Evolutionary conservation across 768 basidiomycete species (phyloP), one percentile per base, ranked within the genome.

Genomic region (Daedalea quercina): DNA sequence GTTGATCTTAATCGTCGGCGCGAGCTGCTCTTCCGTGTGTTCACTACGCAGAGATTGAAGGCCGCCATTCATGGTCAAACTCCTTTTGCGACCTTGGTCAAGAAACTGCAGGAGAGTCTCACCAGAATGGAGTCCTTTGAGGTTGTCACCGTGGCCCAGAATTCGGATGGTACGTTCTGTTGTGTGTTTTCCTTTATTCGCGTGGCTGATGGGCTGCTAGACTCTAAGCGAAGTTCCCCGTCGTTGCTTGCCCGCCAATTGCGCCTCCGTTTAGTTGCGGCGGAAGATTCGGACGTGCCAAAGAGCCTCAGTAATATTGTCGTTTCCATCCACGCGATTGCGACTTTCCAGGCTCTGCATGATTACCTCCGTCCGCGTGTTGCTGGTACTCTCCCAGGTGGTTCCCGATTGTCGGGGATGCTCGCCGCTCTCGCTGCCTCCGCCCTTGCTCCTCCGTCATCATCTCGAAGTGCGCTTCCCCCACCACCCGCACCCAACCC

Each of bases 291-390:
- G 0, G 93, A 94, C 58, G 80, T 95, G 20, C 95, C 96, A 17
- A 83, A 86, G 51, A 86, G 80, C 63, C 72, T 90, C 31, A 87
- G 87, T 62, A 94, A 91, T 59, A 90, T 98, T 63, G 90, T 93
- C 35, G 90, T 98, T 20, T 97, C 94, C 7, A 98, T 98, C 55
- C 95, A 98, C 65, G 95, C 94, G 6, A 96, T 98, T 56, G 95
- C 96, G 1, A 97, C 94, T 1, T 93, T 98, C 79, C 93, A 96
- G 66, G 94, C 95, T 1, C 77, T 98, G 26, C 91, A 96, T 63
- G 94, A 96, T 67, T 99, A 97, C 66, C 80, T 98, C 12, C 86
- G 93, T 1, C 95, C 95, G 23, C 81, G 92, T 3, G 85, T 96
- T 28, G 75, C 91, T 6, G 90, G 90, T 0, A 65, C 88, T 22